Conservation (phyloP, 1,139 yeast genomes). For the Pichia inconspicua region DNA sequence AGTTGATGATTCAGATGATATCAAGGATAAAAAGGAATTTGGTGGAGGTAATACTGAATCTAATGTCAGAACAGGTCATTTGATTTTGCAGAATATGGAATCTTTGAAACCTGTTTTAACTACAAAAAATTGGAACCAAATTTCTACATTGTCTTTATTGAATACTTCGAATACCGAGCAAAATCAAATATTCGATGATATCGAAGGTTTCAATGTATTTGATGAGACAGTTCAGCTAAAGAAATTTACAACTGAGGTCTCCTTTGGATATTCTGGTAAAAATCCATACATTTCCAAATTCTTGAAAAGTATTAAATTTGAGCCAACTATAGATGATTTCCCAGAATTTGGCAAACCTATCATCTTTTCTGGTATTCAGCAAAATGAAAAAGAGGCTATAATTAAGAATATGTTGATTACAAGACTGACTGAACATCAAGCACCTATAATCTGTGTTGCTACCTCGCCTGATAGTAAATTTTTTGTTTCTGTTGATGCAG, state of each 20-base stretch:
- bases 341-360: constrained; percentile 53
- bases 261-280: constrained; percentile 58
- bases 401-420: constrained; percentile 38
- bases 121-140: constrained; percentile 51
- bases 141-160: constrained; percentile 29
- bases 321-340: constrained; percentile 52
- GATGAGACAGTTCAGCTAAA: constrained; percentile 23
- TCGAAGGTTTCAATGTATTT: constrained; percentile 30
- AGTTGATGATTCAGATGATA: neutral
- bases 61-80: neutral
- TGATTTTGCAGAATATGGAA: constrained; percentile 21
- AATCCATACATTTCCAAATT: constrained; percentile 57
- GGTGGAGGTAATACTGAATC: neutral
- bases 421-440: constrained; percentile 47
- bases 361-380: neutral
- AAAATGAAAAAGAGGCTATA: neutral
- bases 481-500: constrained; percentile 71
- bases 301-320: constrained; percentile 45
- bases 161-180: neutral
- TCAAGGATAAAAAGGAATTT: neutral
- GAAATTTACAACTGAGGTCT: constrained; percentile 24
- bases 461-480: constrained; percentile 57
- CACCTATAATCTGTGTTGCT: constrained; percentile 47
- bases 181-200: constrained; percentile 31
- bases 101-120: constrained; percentile 46